Percentiles rank a stretch among this genome's conserved stretches.
Evolutionary conservation across 2,329 filamentous ascomycete genomes (phyloP).

Genomic region (Xylaria sp.): DNA sequence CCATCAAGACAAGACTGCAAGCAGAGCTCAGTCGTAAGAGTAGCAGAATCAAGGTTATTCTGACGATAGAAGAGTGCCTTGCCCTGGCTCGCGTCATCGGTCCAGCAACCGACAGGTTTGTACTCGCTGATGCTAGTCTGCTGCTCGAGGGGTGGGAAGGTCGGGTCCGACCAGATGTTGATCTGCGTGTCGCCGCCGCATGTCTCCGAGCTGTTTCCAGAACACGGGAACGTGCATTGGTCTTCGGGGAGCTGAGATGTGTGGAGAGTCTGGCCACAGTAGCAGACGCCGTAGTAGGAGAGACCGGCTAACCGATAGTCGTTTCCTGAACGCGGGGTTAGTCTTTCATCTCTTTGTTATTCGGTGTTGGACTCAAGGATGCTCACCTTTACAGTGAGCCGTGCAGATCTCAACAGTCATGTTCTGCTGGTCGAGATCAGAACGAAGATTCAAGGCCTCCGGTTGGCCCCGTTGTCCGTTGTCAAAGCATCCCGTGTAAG

Average conservation of each 20-base stretch:
- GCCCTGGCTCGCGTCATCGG: constrained; percentile 38
- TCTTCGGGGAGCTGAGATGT: constrained; percentile 47
- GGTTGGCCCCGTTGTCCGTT: constrained; percentile 32
- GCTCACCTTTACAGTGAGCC: constrained; percentile 44
- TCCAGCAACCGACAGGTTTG: constrained; percentile 58
- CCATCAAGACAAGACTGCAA: constrained; percentile 38
- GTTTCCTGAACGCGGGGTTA: constrained; percentile 34
- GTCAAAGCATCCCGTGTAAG: constrained; percentile 44
- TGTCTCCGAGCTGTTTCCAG: constrained; percentile 36
- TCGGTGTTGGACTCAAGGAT: neutral
- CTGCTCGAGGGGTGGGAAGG: constrained; percentile 39
- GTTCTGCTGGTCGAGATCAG: constrained; percentile 32
- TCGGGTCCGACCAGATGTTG: constrained; percentile 37
- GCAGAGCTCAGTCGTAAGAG: constrained; percentile 41
- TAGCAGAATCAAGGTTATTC: constrained; percentile 32
- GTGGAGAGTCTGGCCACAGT: constrained; percentile 47
- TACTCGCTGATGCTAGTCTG: constrained; percentile 46
- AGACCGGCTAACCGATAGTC: constrained; percentile 48
- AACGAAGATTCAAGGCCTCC: constrained; percentile 39
- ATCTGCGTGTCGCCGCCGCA: constrained; percentile 33
- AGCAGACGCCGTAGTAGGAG: constrained; percentile 49
- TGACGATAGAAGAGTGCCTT: constrained; percentile 43
- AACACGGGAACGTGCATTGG: constrained; percentile 54
- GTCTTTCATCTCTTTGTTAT: neutral
- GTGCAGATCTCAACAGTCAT: constrained; percentile 47